These are phyloP conservation scores for Talaromyces sp. DNA, from an alignment of 2,329 filamentous ascomycete species.

Conservation along the genomic window DNA sequence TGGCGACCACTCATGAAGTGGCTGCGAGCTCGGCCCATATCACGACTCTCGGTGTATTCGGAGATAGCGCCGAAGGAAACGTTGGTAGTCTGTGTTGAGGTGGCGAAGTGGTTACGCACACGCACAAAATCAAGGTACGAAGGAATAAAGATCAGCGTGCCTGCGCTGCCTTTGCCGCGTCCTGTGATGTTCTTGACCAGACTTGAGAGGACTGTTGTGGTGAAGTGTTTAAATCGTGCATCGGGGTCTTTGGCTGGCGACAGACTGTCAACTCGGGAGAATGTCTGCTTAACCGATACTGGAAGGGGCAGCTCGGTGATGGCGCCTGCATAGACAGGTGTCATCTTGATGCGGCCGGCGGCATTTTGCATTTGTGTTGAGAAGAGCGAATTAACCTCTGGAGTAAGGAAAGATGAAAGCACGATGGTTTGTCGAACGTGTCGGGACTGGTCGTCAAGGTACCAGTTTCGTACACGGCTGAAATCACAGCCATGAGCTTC, in stretches of 20 bases:
- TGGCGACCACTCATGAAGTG: conserved; percentile 86
- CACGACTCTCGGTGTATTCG: conserved; percentile 79
- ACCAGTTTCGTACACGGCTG: conserved; percentile 85
- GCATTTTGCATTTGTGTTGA: conserved; percentile 77
- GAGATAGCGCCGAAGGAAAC: conserved; percentile 79
- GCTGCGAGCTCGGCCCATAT: conserved; percentile 80
- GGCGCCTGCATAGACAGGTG: conserved; percentile 68
- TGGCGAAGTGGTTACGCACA: conserved; percentile 88
- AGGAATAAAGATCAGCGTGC: conserved; percentile 85
- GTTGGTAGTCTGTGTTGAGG: conserved; percentile 59
- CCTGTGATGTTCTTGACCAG: conserved; percentile 63
- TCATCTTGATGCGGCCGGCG: conserved; percentile 75
- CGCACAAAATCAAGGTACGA: conserved; percentile 95
- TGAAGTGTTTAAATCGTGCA: conserved; percentile 88
- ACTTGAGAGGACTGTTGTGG: conserved; percentile 74
- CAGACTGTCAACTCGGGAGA: conserved; percentile 77
- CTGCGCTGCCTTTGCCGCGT: conserved; percentile 56
- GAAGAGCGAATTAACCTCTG: conserved; percentile 81
- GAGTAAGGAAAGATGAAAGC: conserved; percentile 79
- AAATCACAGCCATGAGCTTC: conserved; percentile 94
- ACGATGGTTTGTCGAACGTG: conserved; percentile 84
- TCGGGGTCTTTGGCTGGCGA: conserved; percentile 78
- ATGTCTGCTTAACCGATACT: conserved; percentile 79
- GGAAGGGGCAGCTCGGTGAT: conserved; percentile 69
- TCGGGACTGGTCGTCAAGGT: conserved; percentile 82